phyloP scores from a whole-genome alignment of 495 filamentous ascomycete genomes.

The Parathielavia hyrcaniae region DNA sequence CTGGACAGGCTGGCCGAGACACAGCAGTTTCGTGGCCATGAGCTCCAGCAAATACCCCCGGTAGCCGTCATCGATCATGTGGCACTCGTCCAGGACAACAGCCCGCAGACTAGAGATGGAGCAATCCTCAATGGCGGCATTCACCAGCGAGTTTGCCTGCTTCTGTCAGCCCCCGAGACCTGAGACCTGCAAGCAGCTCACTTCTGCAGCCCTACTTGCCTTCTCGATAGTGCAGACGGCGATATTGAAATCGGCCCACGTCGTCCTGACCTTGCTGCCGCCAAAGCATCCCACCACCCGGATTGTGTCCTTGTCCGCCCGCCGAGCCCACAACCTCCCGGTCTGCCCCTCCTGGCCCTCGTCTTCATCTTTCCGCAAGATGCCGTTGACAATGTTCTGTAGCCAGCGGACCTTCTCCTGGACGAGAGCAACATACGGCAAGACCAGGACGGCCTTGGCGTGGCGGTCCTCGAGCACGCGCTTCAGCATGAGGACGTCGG shows the following conservation, averaged over 20 bases:
- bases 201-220: slow-evolving; percentile 37
- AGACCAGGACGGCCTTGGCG: slow-evolving; percentile 68
- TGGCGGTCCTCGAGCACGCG: slow-evolving; percentile 58
- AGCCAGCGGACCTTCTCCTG: slow-evolving; percentile 79
- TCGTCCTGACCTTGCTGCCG: slow-evolving; percentile 57
- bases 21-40: slow-evolving; percentile 70
- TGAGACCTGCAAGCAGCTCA: background rate
- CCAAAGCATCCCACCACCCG: slow-evolving; percentile 71
- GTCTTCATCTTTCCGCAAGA: slow-evolving; percentile 42
- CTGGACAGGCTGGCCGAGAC: slow-evolving; percentile 62
- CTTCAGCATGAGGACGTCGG: slow-evolving; percentile 69
- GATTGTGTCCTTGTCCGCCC: slow-evolving; percentile 45
- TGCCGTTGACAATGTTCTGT: slow-evolving; percentile 58
- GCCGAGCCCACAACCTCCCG: slow-evolving; percentile 37
- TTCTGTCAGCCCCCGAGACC: background rate
- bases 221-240: slow-evolving; percentile 82
- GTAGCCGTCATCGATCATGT: slow-evolving; percentile 75
- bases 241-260: slow-evolving; percentile 72
- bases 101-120: slow-evolving; percentile 57
- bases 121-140: slow-evolving; percentile 66
- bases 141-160: slow-evolving; percentile 74
- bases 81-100: slow-evolving; percentile 73
- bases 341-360: slow-evolving; percentile 15
- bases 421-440: slow-evolving; percentile 77
- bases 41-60: slow-evolving; percentile 78